These are phyloP conservation scores for Salisapilia sapeloensis DNA, from an alignment of 352 stramenopile genomes.

Conservation along the genomic window DNA sequence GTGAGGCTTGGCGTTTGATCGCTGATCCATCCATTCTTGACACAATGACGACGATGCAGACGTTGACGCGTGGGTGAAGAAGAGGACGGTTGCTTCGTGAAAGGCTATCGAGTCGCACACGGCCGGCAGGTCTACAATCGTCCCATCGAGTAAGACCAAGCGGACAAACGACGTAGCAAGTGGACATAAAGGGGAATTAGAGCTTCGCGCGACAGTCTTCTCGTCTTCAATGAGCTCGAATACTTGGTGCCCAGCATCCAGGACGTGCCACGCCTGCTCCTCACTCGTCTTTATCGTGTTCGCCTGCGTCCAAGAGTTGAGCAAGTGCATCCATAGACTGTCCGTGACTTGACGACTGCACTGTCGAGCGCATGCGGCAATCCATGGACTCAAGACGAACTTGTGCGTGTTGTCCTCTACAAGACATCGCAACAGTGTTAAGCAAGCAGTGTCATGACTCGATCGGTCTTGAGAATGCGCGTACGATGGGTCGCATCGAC, in stretches of 20 bases:
- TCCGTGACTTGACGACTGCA: conserved; percentile 36
- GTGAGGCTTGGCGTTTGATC: conserved; percentile 1
- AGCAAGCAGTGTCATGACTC: conserved; percentile 46
- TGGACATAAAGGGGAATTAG: conserved; percentile 6
- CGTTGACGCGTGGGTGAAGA: conserved; percentile 21
- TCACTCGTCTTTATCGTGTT: conserved; percentile 3
- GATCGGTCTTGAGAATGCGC: conserved; percentile 2
- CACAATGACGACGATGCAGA: conserved; percentile 21
- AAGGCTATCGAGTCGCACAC: conserved; percentile 16
- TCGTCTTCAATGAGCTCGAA: conserved; percentile 33
- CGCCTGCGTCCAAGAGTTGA: conserved; percentile 7
- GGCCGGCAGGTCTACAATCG: conserved; percentile 8
- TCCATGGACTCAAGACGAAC: conserved; percentile 57
- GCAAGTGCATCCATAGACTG: conserved; percentile 22
- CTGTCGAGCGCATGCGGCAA: conserved; percentile 33
- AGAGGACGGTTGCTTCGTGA: conserved; percentile 24
- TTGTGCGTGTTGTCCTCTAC: conserved; percentile 59
- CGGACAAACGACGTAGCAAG: conserved; percentile 24
- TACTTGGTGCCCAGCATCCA: conserved; percentile 23
- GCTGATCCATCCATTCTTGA: conserved; percentile 7
- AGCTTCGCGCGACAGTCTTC: conserved; percentile 9
- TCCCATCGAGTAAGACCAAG: conserved; percentile 14
- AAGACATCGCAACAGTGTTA: conserved; percentile 52
- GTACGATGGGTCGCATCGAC: conserved; percentile 9
- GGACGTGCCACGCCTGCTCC: conserved; percentile 15